Conservation (phyloP, 768 basidiomycete genomes). For the Rhodocollybia butyracea region DNA sequence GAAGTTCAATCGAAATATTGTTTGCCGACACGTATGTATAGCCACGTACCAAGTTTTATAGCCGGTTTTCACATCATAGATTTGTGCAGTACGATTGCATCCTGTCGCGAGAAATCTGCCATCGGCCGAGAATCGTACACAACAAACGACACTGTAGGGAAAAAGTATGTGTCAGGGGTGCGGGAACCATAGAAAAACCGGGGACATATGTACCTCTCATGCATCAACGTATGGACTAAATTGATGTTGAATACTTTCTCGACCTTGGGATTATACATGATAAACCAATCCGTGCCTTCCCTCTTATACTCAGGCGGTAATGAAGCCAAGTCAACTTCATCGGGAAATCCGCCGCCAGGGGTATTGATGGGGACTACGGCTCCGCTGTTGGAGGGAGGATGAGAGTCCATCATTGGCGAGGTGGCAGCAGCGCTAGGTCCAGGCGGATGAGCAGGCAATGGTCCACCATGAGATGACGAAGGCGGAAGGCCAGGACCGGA, state of each 20-base stretch:
- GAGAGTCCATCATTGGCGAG: constrained; percentile 21
- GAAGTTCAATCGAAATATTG: neutral
- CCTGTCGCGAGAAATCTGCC: constrained; percentile 93
- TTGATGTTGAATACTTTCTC: constrained; percentile 77
- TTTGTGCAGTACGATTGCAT: constrained; percentile 93
- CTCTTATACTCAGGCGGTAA: constrained; percentile 58
- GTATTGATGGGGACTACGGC: constrained; percentile 9
- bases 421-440: constrained; percentile 22
- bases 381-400: constrained; percentile 8
- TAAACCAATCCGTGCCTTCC: constrained; percentile 87
- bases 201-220: constrained; percentile 65
- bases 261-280: constrained; percentile 78
- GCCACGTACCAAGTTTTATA: constrained; percentile 66
- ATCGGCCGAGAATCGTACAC: constrained; percentile 91
- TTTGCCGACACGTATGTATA: neutral
- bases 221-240: constrained; percentile 83
- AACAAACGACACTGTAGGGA: constrained; percentile 59
- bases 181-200: neutral
- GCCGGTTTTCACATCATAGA: constrained; percentile 90
- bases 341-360: constrained; percentile 37
- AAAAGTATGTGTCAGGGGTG: neutral
- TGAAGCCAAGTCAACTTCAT: constrained; percentile 42
- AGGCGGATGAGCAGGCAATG: constrained; percentile 16
- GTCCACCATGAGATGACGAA: constrained; percentile 14
- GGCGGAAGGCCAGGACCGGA: constrained; percentile 37